Conservation (phyloP, 352 stramenopile genomes). For the Phytopythium oedochilum region DNA sequence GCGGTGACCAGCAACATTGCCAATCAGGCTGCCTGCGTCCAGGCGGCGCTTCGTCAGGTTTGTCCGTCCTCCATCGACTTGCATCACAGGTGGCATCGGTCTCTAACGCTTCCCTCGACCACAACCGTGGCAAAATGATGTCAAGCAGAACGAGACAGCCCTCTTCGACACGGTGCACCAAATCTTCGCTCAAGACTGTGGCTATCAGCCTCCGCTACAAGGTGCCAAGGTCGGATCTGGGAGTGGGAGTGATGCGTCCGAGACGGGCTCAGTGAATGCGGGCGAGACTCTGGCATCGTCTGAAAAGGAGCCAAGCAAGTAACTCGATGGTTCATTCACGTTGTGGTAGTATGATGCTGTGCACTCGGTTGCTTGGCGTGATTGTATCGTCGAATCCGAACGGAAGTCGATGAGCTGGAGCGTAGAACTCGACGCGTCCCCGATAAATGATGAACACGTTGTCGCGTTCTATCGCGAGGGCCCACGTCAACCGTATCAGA, state of each 20-base stretch:
- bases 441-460: slow-evolving; percentile 2
- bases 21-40: not conserved
- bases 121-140: not conserved
- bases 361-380: not conserved
- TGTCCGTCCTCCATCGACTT: not conserved
- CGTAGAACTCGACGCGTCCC: not conserved
- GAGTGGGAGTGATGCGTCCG: no score
- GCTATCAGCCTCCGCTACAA: no score
- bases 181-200: no score
- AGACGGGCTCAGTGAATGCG: no score
- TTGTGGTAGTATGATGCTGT: not conserved
- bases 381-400: not conserved
- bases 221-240: no score
- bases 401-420: not conserved
- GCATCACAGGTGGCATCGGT: not conserved
- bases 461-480: not conserved
- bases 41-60: not conserved
- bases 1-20: not conserved
- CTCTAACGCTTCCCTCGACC: not conserved
- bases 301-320: no score
- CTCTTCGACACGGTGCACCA: no score
- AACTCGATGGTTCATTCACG: not conserved
- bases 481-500: not conserved
- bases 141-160: no score
- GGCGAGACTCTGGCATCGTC: no score